Percentiles rank a stretch among this genome's conserved stretches.
Conservation (phyloP, 108 stramenopile genomes). For the Craspedostauros australis region DNA sequence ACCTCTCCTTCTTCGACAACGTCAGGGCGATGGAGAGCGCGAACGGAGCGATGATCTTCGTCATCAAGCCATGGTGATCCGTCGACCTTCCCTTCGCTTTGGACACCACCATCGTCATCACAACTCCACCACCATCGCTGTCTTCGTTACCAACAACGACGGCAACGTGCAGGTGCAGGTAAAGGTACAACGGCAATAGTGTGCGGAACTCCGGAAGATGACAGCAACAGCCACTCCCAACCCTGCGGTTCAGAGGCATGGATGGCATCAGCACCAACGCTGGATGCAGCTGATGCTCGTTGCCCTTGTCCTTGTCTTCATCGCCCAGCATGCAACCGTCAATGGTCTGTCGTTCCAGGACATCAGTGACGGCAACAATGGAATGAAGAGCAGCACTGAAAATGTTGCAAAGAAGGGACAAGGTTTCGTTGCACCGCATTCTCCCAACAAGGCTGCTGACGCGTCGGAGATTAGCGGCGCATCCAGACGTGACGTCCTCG, state of each 20-base stretch:
- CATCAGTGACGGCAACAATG: no score
- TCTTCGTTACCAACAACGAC: slow-evolving; percentile 8
- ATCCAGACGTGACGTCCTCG: not conserved
- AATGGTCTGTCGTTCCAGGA: not conserved
- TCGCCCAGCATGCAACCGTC: no score
- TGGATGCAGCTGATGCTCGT: not conserved
- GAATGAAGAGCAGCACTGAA: no score
- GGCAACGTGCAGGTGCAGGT: not conserved
- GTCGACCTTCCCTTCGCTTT: no score
- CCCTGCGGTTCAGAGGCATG: not conserved
- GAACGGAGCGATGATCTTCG: no score
- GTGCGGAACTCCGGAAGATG: not conserved
- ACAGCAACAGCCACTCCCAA: not conserved
- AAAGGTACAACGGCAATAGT: no score
- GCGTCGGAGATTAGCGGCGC: not conserved
- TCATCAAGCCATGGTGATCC: no score
- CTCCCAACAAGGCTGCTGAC: not conserved
- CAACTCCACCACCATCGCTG: no score
- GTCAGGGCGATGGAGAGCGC: no score
- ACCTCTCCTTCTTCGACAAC: no score
- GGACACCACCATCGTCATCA: no score
- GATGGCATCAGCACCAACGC: not conserved
- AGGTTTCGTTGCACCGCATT: not conserved
- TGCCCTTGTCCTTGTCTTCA: no score
- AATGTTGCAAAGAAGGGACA: not conserved